A percentile compares a stretch with the other conserved stretches of the same genome.
Evolutionary conservation across 257 asterid genomes (phyloP).

Genomic region (Solanum rostratum): DNA sequence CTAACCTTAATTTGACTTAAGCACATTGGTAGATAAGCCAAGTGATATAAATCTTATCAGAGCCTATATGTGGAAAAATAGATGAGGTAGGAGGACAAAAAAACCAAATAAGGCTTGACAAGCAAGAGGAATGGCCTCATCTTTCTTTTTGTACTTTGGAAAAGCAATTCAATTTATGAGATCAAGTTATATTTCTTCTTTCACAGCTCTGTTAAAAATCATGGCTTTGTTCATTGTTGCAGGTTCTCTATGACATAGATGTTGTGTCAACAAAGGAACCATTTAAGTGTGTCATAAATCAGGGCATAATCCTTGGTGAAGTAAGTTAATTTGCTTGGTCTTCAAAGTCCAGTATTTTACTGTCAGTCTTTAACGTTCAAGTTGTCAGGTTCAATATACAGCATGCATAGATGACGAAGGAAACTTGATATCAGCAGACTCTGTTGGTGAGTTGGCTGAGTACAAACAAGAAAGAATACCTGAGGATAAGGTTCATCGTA

Average conservation of each 20-base stretch:
- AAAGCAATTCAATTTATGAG: neutral
- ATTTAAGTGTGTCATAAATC: slow-evolving; percentile 94
- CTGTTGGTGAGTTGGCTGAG: slow-evolving; percentile 31
- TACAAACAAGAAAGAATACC: slow-evolving; percentile 59
- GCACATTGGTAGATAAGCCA: neutral
- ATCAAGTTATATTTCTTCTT: neutral
- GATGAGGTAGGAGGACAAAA: neutral
- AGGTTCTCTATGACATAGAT: slow-evolving; percentile 96
- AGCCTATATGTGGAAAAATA: neutral
- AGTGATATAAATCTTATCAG: neutral
- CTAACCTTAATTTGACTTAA: neutral
- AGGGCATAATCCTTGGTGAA: slow-evolving; percentile 98
- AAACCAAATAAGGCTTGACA: neutral
- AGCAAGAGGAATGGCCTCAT: neutral
- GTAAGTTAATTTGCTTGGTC: slow-evolving; percentile 35
- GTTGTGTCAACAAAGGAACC: slow-evolving; percentile 88
- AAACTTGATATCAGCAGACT: slow-evolving; percentile 72
- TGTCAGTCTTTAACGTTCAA: slow-evolving; percentile 19
- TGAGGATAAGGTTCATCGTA: slow-evolving; percentile 51
- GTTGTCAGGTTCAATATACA: slow-evolving; percentile 75
- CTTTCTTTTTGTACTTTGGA: neutral
- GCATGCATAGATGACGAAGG: slow-evolving; percentile 69
- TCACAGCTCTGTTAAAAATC: neutral
- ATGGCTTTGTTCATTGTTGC: slow-evolving; percentile 6
- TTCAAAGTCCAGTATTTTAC: slow-evolving; percentile 2